Evolutionary conservation across 345 rosid species (phyloP), one percentile per base, ranked within the genome.

Genomic region (Eucalyptus erythrocorys): DNA sequence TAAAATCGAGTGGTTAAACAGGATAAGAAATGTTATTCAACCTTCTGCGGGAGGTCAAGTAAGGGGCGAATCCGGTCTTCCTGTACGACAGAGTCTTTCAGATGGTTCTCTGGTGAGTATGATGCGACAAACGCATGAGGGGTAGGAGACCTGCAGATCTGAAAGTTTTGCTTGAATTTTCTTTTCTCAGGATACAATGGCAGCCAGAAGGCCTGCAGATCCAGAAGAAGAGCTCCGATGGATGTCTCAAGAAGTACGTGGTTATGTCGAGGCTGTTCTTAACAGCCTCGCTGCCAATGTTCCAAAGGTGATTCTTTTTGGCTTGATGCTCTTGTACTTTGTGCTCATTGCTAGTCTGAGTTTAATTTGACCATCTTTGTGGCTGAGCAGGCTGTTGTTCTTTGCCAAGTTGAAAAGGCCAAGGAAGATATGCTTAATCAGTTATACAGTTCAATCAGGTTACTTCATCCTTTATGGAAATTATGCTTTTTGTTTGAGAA

Each of bases 231-330:
- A 98, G 91, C 98, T 98, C 40, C 93, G 98, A 81, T 98, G 99
- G 99, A 98, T 98, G 99, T 94, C 99, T 49, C 99, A 98, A 91
- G 99, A 98, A 95, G 99, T 98, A 14, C 99, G 99, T 6, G 99
- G 99, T 89, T 98, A 98, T 84, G 99, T 97, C 68, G 99, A 98
- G 95, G 99, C 99, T 55, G 99, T 98, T 91, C 99, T 98, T 57
- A 97, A 98, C 94, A 98, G 99, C 90, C 98, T 98, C 82, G 99
- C 96, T 86, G 99, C 99, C 90, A 98, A 98, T 90, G 98, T 98
- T 88, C 99, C 99, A 85, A 98, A 98, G 94, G 99, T 95, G 87
- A 34, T 84, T 87, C 89, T 76, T 87, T 84, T 89, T 57, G 34
- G 61, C 85, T 85, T 87, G 50, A 53, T 87, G 27, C 53, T 53